Evolutionary conservation across 1,284 basidiomycete genomes (phyloP).

Genomic region (Trichosporon ovoides): DNA sequence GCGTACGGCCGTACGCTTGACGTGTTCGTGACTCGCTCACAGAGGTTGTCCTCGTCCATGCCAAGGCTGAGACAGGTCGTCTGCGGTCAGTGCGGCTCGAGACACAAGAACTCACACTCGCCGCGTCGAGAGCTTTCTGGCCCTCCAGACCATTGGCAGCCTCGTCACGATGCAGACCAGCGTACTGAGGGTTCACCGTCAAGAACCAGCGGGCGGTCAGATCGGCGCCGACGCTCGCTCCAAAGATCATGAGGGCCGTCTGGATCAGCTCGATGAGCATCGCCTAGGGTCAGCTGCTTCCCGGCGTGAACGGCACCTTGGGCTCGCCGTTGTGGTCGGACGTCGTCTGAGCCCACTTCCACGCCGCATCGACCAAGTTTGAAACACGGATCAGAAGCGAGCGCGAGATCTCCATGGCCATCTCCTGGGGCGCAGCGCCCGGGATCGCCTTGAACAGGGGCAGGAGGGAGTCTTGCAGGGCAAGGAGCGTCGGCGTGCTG

Average conservation of each 20-base stretch:
- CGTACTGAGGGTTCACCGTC: conserved; percentile 26
- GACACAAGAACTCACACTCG: conserved; percentile 14
- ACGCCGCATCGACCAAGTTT: conserved; percentile 20
- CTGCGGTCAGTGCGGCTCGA: background rate
- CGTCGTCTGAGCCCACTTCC: conserved; percentile 29
- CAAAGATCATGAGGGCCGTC: conserved; percentile 26
- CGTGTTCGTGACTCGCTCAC: conserved; percentile 20
- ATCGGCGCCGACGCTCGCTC: conserved; percentile 22
- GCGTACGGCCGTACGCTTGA: conserved; percentile 22
- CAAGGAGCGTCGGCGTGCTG: conserved; percentile 34
- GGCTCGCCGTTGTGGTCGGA: conserved; percentile 36
- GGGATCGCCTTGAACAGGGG: conserved; percentile 24
- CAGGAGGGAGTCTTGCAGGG: conserved; percentile 23
- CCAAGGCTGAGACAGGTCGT: conserved; percentile 8
- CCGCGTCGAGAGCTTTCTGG: conserved; percentile 16
- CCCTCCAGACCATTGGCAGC: conserved; percentile 13
- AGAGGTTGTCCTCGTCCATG: conserved; percentile 19
- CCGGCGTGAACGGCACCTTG: conserved; percentile 14
- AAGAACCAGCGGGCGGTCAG: conserved; percentile 33
- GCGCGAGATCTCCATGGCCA: conserved; percentile 18
- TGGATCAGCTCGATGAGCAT: conserved; percentile 31
- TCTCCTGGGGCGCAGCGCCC: conserved; percentile 5
- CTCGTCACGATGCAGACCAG: conserved; percentile 15
- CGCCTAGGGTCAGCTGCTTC: conserved; percentile 18
- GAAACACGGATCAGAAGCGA: conserved; percentile 16